A percentile compares a stretch with the other conserved stretches of the same genome.
phyloP scores from a whole-genome alignment of 2,329 filamentous ascomycete genomes.

The Exophiala sp. region DNA sequence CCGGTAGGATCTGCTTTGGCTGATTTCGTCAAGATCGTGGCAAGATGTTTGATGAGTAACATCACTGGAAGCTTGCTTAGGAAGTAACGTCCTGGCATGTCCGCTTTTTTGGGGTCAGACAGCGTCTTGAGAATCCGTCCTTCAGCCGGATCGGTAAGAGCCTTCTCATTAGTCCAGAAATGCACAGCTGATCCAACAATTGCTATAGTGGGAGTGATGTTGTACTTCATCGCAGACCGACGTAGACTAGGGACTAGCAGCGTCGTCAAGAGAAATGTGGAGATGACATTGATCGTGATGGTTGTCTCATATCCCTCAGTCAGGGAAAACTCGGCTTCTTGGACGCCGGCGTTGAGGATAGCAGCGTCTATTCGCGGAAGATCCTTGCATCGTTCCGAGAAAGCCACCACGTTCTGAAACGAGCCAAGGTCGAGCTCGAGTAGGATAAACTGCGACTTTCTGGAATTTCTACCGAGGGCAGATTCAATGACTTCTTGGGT shows the following conservation, averaged over 20 bases:
- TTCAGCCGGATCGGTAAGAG: conserved; percentile 12
- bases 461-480: neutral
- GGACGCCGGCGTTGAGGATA: conserved; percentile 45
- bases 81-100: conserved; percentile 44
- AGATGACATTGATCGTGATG: conserved; percentile 31
- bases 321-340: conserved; percentile 32
- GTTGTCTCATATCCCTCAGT: conserved; percentile 30
- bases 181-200: conserved; percentile 36
- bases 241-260: conserved; percentile 38
- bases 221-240: conserved; percentile 34
- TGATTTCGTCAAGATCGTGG: conserved; percentile 13
- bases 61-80: conserved; percentile 41
- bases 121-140: conserved; percentile 20
- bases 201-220: conserved; percentile 32
- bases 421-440: conserved; percentile 37
- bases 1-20: conserved; percentile 19
- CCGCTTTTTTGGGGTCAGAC: conserved; percentile 33
- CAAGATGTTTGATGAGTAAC: conserved; percentile 19
- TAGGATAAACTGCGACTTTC: conserved; percentile 23
- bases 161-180: conserved; percentile 32
- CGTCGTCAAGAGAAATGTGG: conserved; percentile 27
- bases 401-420: conserved; percentile 36
- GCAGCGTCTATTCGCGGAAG: conserved; percentile 37
- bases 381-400: conserved; percentile 32
- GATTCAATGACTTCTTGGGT: conserved; percentile 35